Percentiles rank a stretch among this genome's conserved stretches.
Evolutionary conservation across 2,329 filamentous ascomycete species (phyloP).

Genomic region (Aaosphaeria arxii): DNA sequence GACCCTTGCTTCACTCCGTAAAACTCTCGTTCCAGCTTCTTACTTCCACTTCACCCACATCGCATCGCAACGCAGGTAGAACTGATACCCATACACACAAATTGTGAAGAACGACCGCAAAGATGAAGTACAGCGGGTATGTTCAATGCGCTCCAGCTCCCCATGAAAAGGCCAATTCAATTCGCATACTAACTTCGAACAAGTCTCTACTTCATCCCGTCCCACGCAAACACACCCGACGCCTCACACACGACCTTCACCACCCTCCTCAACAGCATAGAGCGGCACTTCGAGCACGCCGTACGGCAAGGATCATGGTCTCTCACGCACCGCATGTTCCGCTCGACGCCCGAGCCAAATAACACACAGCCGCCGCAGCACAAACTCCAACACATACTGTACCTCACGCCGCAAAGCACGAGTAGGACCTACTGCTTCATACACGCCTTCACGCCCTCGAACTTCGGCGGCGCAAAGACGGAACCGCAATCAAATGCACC

Average conservation of each 20-base stretch:
- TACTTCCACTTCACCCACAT: too few relatives aligned
- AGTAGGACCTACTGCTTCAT: slow-evolving; percentile 22
- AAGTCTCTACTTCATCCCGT: slow-evolving; percentile 29
- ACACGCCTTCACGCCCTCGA: slow-evolving; percentile 7
- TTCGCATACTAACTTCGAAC: too few relatives aligned
- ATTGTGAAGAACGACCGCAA: too few relatives aligned
- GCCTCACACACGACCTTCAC: slow-evolving; percentile 17
- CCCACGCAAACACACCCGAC: slow-evolving; percentile 18
- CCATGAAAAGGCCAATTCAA: too few relatives aligned
- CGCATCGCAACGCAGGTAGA: too few relatives aligned
- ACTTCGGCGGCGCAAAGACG: neutral
- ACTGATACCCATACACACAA: too few relatives aligned
- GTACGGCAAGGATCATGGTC: slow-evolving; percentile 22
- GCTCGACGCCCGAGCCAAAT: slow-evolving; percentile 18
- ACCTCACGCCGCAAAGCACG: slow-evolving; percentile 18
- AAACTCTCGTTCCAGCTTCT: too few relatives aligned
- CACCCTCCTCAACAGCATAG: slow-evolving; percentile 23
- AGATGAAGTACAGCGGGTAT: slow-evolving; percentile 20
- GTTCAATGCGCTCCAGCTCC: neutral
- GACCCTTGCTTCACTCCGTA: too few relatives aligned
- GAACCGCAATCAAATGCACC: neutral
- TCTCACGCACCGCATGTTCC: slow-evolving; percentile 32
- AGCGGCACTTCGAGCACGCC: slow-evolving; percentile 20
- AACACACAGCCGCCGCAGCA: neutral
- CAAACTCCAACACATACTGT: slow-evolving; percentile 29